Evolutionary conservation across 169 alveolate species (phyloP), one percentile per base, ranked within the genome.

Genomic region (Plasmodium yoelii): DNA sequence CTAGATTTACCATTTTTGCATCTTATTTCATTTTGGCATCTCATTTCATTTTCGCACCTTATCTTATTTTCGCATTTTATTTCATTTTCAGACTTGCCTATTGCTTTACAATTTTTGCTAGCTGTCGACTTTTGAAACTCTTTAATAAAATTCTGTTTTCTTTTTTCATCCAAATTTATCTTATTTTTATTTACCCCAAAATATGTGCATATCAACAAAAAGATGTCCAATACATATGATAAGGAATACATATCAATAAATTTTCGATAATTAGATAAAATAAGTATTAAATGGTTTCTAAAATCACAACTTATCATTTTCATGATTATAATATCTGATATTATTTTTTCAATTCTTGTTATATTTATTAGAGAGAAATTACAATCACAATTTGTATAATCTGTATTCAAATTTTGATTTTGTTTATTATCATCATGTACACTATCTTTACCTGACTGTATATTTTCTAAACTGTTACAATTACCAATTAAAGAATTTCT

Each of bases 221-320:
- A 86, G 13, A 86, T 56, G 22, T 86, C 75, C 42, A 86, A 70
- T 4, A 86, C 46, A 70, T 86, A 86, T 42, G 91, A 77, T 1
- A 86, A 73, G 2, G 91, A 86, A 69, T 86, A 86, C 91, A 86
- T 86, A 18, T 86, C 91, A 19, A 86, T 86, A 59, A 59, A 71
- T 70, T 70, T 86, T 59, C 91, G 42, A 65, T 86, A 86, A 47
- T 86, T 70, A 42, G 87, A 86, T n/a, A 86, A 53, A 42, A 86
- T 44, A 8, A 86, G 87, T 13, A 86, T 18, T 22, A 68, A 70
- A 51, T 86, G 60, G 44, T 86, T 73, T 39, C 91, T 57, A 59
- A 68, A 86, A 59, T 86, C 73, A 42, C 91, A 86, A 57, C 91
- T 86, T 5, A 86, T 44, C 22, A 86, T 57, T 86, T 87, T 68